phyloP scores from a whole-genome alignment of 2,329 filamentous ascomycete species.

The Stemphylium beticola region DNA sequence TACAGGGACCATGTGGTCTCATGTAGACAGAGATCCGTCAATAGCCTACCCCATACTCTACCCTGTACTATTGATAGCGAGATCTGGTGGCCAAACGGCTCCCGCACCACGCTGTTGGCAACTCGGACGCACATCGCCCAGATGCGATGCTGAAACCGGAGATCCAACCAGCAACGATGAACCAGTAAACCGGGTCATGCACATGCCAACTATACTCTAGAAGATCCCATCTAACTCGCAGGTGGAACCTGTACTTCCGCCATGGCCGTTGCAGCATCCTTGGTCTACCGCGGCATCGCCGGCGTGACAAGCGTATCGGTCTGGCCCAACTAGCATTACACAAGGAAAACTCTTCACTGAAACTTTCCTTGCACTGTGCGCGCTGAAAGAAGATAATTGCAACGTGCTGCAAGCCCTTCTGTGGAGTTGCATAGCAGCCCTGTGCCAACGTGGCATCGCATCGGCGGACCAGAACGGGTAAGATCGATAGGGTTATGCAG shows the following conservation, averaged over 20 bases:
- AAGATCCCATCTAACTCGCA: slow-evolving; percentile 10
- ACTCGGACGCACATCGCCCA: not conserved
- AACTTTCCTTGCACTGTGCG: slow-evolving; percentile 1
- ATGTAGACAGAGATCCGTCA: slow-evolving; percentile 1
- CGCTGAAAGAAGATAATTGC: slow-evolving; percentile 14
- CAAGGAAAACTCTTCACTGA: slow-evolving; percentile 21
- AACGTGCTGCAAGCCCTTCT: slow-evolving; percentile 16
- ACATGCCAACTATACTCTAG: not conserved
- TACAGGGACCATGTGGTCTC: slow-evolving; percentile 14
- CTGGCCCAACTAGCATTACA: slow-evolving; percentile 3
- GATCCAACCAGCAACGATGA: slow-evolving; percentile 6
- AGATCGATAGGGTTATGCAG: slow-evolving; percentile 17
- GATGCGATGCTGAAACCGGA: slow-evolving; percentile 18
- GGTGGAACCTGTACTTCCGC: slow-evolving; percentile 7
- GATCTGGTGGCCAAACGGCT: slow-evolving; percentile 24
- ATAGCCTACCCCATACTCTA: slow-evolving; percentile 17
- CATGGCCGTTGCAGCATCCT: slow-evolving; percentile 4
- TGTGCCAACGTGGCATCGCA: slow-evolving; percentile 22
- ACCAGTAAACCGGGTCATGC: slow-evolving; percentile 13
- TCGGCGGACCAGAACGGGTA: slow-evolving; percentile 10
- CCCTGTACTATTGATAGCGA: slow-evolving; percentile 16
- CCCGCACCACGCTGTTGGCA: slow-evolving; percentile 17
- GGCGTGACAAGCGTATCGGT: slow-evolving; percentile 1
- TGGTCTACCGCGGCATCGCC: slow-evolving; percentile 2
- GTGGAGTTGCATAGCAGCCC: slow-evolving; percentile 6